A percentile compares a stretch with the other conserved stretches of the same genome.
Evolutionary conservation across 2,329 filamentous ascomycete genomes (phyloP).

Genomic region (Fusarium setosum): DNA sequence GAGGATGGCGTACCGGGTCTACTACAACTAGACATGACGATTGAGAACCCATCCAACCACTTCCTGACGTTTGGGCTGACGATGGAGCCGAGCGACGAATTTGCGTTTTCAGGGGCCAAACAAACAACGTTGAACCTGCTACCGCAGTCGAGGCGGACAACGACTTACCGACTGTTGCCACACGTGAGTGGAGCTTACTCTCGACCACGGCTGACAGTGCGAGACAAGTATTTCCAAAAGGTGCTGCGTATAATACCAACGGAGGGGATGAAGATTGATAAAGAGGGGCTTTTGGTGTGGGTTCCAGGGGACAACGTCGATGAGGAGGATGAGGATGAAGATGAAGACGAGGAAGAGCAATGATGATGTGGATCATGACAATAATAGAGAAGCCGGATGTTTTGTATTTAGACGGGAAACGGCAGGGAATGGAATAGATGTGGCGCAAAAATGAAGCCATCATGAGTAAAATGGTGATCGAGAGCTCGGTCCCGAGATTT

Average conservation of each 20-base stretch:
- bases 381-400: slow-evolving; percentile 3
- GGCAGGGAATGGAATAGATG: not conserved
- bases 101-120: slow-evolving; percentile 93
- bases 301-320: slow-evolving; percentile 54
- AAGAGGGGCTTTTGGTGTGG: slow-evolving; percentile 74
- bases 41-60: slow-evolving; percentile 95
- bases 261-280: slow-evolving; percentile 74
- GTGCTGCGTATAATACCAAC: slow-evolving; percentile 83
- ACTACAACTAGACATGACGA: slow-evolving; percentile 66
- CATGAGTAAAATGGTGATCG: slow-evolving; percentile 10
- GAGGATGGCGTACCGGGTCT: slow-evolving; percentile 48
- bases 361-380: slow-evolving; percentile 14
- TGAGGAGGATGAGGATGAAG: slow-evolving; percentile 29
- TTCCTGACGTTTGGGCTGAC: slow-evolving; percentile 92
- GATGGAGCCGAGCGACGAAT: slow-evolving; percentile 93
- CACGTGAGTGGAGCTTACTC: slow-evolving; percentile 75
- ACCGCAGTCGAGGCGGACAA: slow-evolving; percentile 79
- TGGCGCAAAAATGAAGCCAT: slow-evolving; percentile 24
- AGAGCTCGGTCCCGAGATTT: not conserved
- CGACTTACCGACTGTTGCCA: slow-evolving; percentile 81
- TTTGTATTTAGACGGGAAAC: slow-evolving; percentile 10
- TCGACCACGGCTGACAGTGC: slow-evolving; percentile 77
- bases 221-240: slow-evolving; percentile 95
- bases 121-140: slow-evolving; percentile 82
- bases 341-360: slow-evolving; percentile 28